Conservation (phyloP, 2,329 filamentous ascomycete species). For the Penicillium polonicum region DNA sequence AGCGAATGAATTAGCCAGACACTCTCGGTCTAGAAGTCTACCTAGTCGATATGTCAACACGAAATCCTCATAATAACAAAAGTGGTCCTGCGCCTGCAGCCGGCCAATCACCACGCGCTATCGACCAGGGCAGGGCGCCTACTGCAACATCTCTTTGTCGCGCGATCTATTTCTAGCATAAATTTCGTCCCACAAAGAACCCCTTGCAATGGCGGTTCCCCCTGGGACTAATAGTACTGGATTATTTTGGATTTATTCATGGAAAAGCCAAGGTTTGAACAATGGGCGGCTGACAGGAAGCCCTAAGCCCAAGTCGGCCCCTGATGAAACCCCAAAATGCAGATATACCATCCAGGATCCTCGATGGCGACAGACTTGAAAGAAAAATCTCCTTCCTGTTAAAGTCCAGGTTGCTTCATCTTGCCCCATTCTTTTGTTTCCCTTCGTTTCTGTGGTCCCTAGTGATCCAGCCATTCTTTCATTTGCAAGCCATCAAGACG, state of each 20-base stretch:
- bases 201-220: constrained; percentile 7
- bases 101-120: constrained; percentile 11
- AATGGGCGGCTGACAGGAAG: constrained; percentile 5
- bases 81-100: background rate
- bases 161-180: constrained; percentile 13
- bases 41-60: background rate
- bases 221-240: background rate
- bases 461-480: constrained; percentile 6
- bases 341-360: constrained; percentile 4
- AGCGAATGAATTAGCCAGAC: background rate
- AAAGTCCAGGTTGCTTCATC: constrained; percentile 5
- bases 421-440: constrained; percentile 9
- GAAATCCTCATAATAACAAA: constrained; percentile 3
- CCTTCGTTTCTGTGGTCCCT: background rate
- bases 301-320: background rate
- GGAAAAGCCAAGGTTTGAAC: background rate
- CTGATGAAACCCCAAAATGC: background rate
- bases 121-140: constrained; percentile 9
- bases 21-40: background rate
- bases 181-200: constrained; percentile 12
- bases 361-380: constrained; percentile 2
- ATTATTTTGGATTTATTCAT: background rate
- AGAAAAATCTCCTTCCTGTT: constrained; percentile 3
- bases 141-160: constrained; percentile 14
- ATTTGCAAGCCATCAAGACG: constrained; percentile 8